A percentile compares a stretch with the other conserved stretches of the same genome.
Evolutionary conservation across 345 rosid genomes (phyloP).

Genomic region (Eucalyptus sp.): DNA sequence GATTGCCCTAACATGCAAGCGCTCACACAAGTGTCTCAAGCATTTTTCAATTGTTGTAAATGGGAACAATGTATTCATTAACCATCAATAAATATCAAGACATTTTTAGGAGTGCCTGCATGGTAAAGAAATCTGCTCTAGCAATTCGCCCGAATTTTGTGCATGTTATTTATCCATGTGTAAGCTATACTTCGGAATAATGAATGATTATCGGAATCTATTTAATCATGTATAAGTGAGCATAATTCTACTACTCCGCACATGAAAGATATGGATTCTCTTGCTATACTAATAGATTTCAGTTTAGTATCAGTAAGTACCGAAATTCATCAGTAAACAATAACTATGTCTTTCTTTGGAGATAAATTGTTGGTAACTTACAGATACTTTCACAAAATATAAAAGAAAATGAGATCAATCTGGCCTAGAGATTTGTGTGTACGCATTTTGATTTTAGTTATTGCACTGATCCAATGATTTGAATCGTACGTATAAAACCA

Average conservation of each 20-base stretch:
- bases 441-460: neutral
- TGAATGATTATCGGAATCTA: neutral
- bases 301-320: neutral
- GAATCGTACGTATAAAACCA: neutral
- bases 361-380: neutral
- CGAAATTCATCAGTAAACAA: neutral
- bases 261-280: neutral
- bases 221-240: neutral
- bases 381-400: too few species aligned
- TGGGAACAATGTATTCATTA: neutral
- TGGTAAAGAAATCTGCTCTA: fast-evolving
- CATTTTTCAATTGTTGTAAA: neutral
- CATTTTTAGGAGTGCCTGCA: neutral
- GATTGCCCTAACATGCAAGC: neutral
- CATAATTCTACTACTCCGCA: neutral
- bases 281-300: neutral
- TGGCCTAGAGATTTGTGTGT: too few species aligned
- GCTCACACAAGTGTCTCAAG: neutral
- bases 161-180: neutral
- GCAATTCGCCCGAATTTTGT: fast-evolving
- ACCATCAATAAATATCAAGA: neutral
- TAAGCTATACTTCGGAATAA: neutral
- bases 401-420: too few species aligned
- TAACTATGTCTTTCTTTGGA: neutral
- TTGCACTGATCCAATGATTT: neutral